Evolutionary conservation across 2,329 filamentous ascomycete genomes (phyloP).

Genomic region (Fusarium longipes): DNA sequence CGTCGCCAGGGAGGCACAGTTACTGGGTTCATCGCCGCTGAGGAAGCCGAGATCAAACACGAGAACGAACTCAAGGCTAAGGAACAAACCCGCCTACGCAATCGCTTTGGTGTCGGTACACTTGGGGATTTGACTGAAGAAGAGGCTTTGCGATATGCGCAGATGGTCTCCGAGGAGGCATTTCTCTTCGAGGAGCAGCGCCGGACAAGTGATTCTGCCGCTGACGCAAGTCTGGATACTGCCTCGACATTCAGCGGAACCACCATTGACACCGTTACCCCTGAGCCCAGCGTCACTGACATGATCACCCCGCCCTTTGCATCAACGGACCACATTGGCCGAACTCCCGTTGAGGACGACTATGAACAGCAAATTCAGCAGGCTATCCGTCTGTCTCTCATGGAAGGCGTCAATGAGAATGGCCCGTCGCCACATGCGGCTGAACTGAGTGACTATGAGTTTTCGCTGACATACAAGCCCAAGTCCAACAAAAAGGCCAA

Average conservation of each 20-base stretch:
- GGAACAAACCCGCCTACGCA: slow-evolving; percentile 76
- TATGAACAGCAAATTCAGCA: slow-evolving; percentile 72
- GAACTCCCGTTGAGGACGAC: slow-evolving; percentile 56
- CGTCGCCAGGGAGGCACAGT: slow-evolving; percentile 74
- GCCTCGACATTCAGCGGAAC: slow-evolving; percentile 57
- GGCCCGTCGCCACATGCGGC: slow-evolving; percentile 59
- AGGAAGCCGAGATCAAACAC: slow-evolving; percentile 80
- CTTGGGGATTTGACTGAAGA: slow-evolving; percentile 74
- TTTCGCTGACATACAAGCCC: slow-evolving; percentile 61
- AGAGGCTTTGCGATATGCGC: slow-evolving; percentile 72
- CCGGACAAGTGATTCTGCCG: slow-evolving; percentile 63
- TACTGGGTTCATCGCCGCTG: slow-evolving; percentile 86
- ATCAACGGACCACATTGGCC: slow-evolving; percentile 20
- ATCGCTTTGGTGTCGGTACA: slow-evolving; percentile 83
- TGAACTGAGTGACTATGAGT: slow-evolving; percentile 63
- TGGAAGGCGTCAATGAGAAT: slow-evolving; percentile 64
- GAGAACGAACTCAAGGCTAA: slow-evolving; percentile 75
- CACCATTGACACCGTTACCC: slow-evolving; percentile 61
- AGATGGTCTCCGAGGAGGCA: slow-evolving; percentile 73
- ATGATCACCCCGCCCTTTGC: slow-evolving; percentile 47
- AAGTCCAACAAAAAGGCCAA: slow-evolving; percentile 57
- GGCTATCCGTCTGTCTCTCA: slow-evolving; percentile 69
- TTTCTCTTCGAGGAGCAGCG: slow-evolving; percentile 68
- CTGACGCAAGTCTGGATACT: slow-evolving; percentile 58
- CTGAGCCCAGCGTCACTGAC: slow-evolving; percentile 64